phyloP scores from a whole-genome alignment of 768 basidiomycete species.

The Suillus discolor region DNA sequence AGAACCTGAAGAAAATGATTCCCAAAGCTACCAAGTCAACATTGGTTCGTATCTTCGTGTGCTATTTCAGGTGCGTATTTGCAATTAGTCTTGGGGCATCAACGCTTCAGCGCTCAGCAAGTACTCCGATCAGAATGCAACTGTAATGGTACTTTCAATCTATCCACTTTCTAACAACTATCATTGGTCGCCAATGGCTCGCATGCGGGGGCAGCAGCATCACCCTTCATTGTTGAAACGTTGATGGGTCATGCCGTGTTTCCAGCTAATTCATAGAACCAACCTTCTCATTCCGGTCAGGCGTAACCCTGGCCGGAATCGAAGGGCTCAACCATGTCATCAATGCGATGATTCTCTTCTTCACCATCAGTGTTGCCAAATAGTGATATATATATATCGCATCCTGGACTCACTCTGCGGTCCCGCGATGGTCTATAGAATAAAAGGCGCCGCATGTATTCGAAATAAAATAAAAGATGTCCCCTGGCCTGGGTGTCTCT shows the following conservation, averaged over 20 bases:
- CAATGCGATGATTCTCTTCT: constrained; percentile 63
- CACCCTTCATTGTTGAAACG: constrained; percentile 49
- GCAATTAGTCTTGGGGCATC: constrained; percentile 69
- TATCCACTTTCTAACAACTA: constrained; percentile 16
- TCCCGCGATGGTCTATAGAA: constrained; percentile 36
- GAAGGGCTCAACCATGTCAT: constrained; percentile 63
- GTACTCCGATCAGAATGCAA: background rate
- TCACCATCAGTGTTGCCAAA: constrained; percentile 54
- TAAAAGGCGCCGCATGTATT: constrained; percentile 41
- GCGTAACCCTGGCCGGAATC: constrained; percentile 53
- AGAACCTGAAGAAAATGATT: constrained; percentile 52
- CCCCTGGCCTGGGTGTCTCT: too few relatives aligned
- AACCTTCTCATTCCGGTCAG: constrained; percentile 19
- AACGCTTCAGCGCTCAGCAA: constrained; percentile 30
- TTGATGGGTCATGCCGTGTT: constrained; percentile 51
- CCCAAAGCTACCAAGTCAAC: constrained; percentile 69
- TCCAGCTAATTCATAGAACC: background rate
- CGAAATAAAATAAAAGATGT: too few relatives aligned
- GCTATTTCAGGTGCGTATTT: constrained; percentile 71
- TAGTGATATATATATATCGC: constrained; percentile 47
- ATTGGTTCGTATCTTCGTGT: constrained; percentile 58
- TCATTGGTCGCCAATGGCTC: constrained; percentile 42
- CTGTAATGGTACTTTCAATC: constrained; percentile 28
- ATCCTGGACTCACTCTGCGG: constrained; percentile 56
- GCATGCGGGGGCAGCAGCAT: constrained; percentile 33